A percentile compares a stretch with the other conserved stretches of the same genome.
These are phyloP conservation scores for Fusarium nygamai DNA, from an alignment of 2,329 filamentous ascomycete genomes.

Conservation along the genomic window DNA sequence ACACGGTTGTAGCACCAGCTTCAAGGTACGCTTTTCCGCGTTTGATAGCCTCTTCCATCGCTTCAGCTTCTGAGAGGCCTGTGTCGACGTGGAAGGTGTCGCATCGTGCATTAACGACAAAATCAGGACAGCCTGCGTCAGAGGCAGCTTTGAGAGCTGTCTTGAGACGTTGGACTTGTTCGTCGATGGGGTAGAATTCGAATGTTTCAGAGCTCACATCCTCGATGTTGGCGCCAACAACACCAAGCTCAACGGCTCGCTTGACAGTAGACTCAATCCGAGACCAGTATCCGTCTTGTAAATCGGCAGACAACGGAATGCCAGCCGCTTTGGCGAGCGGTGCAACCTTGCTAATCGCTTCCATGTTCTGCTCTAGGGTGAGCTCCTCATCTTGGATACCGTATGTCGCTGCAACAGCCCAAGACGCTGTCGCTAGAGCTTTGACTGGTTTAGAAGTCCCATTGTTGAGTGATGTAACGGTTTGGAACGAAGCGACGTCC, in stretches of 20 bases:
- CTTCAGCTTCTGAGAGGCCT: conserved; percentile 45
- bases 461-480: conserved; percentile 56
- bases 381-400: conserved; percentile 60
- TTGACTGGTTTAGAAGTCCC: conserved; percentile 48
- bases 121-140: conserved; percentile 61
- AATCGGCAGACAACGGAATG: conserved; percentile 64
- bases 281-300: conserved; percentile 69
- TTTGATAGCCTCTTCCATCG: conserved; percentile 59
- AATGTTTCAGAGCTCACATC: conserved; percentile 54
- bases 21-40: conserved; percentile 66
- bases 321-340: conserved; percentile 51
- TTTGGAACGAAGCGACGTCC: conserved; percentile 60
- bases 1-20: conserved; percentile 67
- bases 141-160: conserved; percentile 54
- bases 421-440: conserved; percentile 61
- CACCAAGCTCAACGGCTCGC: conserved; percentile 59
- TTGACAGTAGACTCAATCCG: conserved; percentile 56
- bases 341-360: conserved; percentile 56
- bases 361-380: conserved; percentile 61
- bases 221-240: conserved; percentile 68
- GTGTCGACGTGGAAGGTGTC: conserved; percentile 58
- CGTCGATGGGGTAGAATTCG: conserved; percentile 51
- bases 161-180: conserved; percentile 60
- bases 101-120: conserved; percentile 67
- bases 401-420: conserved; percentile 58